Evolutionary conservation across 148 eudicot genomes (phyloP), one percentile per base, ranked within the genome.

Genomic region (Gaultheria prostrata): DNA sequence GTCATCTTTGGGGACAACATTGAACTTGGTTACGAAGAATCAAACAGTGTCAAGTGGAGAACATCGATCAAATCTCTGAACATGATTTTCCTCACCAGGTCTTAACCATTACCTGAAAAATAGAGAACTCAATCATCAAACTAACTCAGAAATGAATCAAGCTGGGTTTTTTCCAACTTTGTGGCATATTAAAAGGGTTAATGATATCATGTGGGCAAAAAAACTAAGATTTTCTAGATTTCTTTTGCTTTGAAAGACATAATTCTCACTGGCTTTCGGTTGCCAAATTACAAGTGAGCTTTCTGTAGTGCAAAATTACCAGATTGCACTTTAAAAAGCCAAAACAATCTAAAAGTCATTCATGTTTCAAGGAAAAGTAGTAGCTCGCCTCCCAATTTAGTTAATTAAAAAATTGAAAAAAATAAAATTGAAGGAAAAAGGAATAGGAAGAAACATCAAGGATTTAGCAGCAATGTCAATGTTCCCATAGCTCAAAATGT

Each of bases 41-140:
- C 98, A 98, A 20, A 95, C 94, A 63, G 98, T 95, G 81, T 94
- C 98, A 15, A 93, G 90, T 21, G 83, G 30, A 46, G 98, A 86
- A 10, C 90, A 93, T 8, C 98, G 98, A 87, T 95, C 98, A 80
- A 95, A 95, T 81, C 98, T 90, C 87, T 95, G 98, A 80, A 95
- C 98, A 65, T 94, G 92, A 82, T 92, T 88, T 88, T 91, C 98
- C 87, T 95, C 98, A 26, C 96, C 98, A 3, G 94, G 95, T 80
- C 87, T 89, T 78, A 95, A 89, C 98, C 98, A 95, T 85, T 93
- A 92, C 88, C 92, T 90, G 89, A 33, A 82, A 82, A 86, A 49
- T 14, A 8, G 33, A 63, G 1, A 61, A 65, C 65, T 21, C 30
- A 32, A n/a, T 17, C 71, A 81, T 53, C 18, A 72, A 32, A 49